Evolutionary conservation across 441 rosid species (phyloP), one percentile per base, ranked within the genome.

Genomic region (Aleurites moluccanus): DNA sequence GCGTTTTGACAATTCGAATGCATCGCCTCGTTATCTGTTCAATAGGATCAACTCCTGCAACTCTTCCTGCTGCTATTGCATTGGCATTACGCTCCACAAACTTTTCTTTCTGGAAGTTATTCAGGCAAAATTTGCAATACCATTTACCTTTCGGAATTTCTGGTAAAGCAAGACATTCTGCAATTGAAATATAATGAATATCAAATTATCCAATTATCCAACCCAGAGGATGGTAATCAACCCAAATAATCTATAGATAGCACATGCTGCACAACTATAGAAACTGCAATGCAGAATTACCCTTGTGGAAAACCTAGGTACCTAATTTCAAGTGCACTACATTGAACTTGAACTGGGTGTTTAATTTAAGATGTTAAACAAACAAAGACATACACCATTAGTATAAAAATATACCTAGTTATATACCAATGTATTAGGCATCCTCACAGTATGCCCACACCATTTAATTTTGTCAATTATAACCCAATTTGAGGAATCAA

Each of bases 21-120:
- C 93, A 91, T 77, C 98, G 83, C 78, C 84, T 86, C 33, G 91
- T 85, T 80, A 94, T 94, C 83, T 94, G 87, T 65, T 86, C 94
- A 56, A 92, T 89, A 25, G 97, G 90, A 86, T 94, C 99, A 78
- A 90, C 86, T 79, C 98, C 99, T 2, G 85, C 85, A 86, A 92
- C 87, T 79, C 96, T 90, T 55, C 98, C 97, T 70, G 97, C 99
- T 21, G 98, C 98, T 75, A 89, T 72, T 45, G 99, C 97, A 83
- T 94, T 91, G 70, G 79, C 88, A 81, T 89, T 92, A 69, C 64
- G 82, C 83, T 89, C 92, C 80, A 89, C 93, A 75, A 84, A 85
- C 76, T 83, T 92, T 80, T 91, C 98, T 75, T 80, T 88, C 75
- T 87, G 84, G 66, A 85, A 81, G 74, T 68, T 81, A 79, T 84